Base-by-base conservation (phyloP, 345 rosid species). In the Bruguiera gymnorhiza region DNA sequence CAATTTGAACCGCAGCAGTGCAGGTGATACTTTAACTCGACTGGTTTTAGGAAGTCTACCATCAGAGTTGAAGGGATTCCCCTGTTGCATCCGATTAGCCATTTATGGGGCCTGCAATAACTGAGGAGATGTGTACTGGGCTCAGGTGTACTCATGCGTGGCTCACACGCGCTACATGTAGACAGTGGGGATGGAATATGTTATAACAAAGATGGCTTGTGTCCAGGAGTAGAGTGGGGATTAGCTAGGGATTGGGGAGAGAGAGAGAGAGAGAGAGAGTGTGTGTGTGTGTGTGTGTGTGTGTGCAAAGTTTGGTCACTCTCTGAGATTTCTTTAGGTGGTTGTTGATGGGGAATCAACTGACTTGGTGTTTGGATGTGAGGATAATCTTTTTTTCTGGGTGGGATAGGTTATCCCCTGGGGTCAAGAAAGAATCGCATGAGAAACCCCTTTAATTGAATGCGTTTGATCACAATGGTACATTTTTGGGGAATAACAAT, bases 271-370 rank as follows among this genome's bases (percentile, higher is more conserved):
- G 10, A 1, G 37, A 1, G 37, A 1, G 37, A 8, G 10, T 0
- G 29, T 1, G 29, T 1, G 29, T 27, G 29, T 27, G 29, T 27
- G 29, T 2, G 29, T 27, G 29, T 27, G 29, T 27, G 29, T 27
- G 29, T 2, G 3, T 21, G 23, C 69, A 67, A 67, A 63, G 72
- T 72, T 67, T 67, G 63, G 66, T 34, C 51, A 52, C 67, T 68
- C 63, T 59, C 59, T 52, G 59, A 70, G 65, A 56, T 70, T 69
- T 62, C 53, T 69, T 55, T 23, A 34, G 59, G 26, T 20, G 18
- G 26, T 51, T 15, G n/a, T 50, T 57, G 69, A 65, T 20, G 23
- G 26, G 74, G 81, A 69, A 78, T 69, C 72, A 69, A 50, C 18
- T 54, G 59, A 65, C 52, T 29, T 68, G 37, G 70, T 73, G 70